Conservation (phyloP, 805 yeast species). For the Cyberlindnera americana region DNA sequence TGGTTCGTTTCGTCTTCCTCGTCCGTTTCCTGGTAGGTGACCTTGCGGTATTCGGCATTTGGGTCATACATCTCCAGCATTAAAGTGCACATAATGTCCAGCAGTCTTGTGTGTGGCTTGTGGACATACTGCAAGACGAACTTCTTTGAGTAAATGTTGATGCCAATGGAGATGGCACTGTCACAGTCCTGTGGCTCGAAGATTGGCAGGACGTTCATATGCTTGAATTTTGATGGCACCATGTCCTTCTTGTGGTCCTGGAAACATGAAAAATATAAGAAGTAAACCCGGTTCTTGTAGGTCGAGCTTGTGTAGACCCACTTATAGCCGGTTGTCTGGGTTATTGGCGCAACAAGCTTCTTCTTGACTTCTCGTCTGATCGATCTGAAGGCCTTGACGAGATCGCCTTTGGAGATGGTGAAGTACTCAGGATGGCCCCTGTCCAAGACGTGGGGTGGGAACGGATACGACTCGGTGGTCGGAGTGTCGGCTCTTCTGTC, state of each 20-base stretch:
- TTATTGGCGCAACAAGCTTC: conserved; percentile 20
- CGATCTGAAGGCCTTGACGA: conserved; percentile 19
- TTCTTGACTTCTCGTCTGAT: conserved; percentile 21
- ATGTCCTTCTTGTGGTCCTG: conserved; percentile 23
- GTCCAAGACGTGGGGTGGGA: conserved; percentile 19
- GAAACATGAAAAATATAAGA: conserved; percentile 24
- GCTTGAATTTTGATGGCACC: conserved; percentile 20
- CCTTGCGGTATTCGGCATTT: conserved; percentile 6
- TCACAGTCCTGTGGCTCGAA: conserved; percentile 20
- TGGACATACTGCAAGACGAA: conserved; percentile 22
- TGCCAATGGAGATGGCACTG: conserved; percentile 21
- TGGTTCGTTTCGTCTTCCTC: not conserved
- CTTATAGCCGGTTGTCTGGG: conserved; percentile 24
- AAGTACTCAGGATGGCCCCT: conserved; percentile 20
- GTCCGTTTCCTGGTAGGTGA: not conserved
- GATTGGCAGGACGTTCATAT: conserved; percentile 3
- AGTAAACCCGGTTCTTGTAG: conserved; percentile 21
- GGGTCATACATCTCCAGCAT: conserved; percentile 20
- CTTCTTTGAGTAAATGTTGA: conserved; percentile 23
- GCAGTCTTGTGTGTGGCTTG: conserved; percentile 18
- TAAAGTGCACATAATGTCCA: conserved; percentile 22
- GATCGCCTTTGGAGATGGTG: conserved; percentile 20
- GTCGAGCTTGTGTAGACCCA: conserved; percentile 25
- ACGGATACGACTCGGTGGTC: conserved; percentile 23
- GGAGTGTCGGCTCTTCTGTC: conserved; percentile 17